Conservation (phyloP, 2,329 filamentous ascomycete genomes). For the Coniochaeta sp. region DNA sequence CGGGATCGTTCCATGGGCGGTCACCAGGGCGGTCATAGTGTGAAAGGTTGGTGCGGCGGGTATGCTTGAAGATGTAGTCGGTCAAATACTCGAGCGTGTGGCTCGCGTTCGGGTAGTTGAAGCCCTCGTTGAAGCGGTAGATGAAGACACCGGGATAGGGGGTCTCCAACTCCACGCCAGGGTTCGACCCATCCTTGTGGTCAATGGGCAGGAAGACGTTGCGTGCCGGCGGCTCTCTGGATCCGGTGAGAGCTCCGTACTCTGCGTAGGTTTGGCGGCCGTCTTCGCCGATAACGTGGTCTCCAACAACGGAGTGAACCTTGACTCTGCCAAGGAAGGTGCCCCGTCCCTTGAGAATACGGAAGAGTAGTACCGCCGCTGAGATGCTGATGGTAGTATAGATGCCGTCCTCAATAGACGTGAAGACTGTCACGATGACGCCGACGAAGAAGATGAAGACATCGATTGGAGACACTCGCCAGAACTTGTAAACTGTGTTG, state of each 20-base stretch:
- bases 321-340: conserved; percentile 77
- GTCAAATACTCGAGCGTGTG: conserved; percentile 77
- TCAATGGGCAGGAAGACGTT: conserved; percentile 83
- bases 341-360: conserved; percentile 74
- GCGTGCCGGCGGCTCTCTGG: conserved; percentile 45
- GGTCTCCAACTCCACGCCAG: conserved; percentile 66
- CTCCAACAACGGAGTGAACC: conserved; percentile 76
- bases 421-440: conserved; percentile 83
- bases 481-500: conserved; percentile 90
- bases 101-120: conserved; percentile 92
- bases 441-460: conserved; percentile 89
- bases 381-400: conserved; percentile 79
- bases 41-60: conserved; percentile 67
- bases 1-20: conserved; percentile 91
- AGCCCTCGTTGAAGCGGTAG: conserved; percentile 89
- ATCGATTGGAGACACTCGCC: conserved; percentile 85
- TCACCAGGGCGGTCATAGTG: conserved; percentile 62
- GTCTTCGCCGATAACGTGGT: conserved; percentile 62
- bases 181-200: conserved; percentile 87
- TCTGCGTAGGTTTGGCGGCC: conserved; percentile 35
- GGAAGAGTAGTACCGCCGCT: conserved; percentile 70
- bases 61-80: conserved; percentile 59
- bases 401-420: conserved; percentile 83
- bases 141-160: conserved; percentile 93
- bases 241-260: conserved; percentile 49